phyloP scores from a whole-genome alignment of 495 filamentous ascomycete species.

The Neurospora sp. region DNA sequence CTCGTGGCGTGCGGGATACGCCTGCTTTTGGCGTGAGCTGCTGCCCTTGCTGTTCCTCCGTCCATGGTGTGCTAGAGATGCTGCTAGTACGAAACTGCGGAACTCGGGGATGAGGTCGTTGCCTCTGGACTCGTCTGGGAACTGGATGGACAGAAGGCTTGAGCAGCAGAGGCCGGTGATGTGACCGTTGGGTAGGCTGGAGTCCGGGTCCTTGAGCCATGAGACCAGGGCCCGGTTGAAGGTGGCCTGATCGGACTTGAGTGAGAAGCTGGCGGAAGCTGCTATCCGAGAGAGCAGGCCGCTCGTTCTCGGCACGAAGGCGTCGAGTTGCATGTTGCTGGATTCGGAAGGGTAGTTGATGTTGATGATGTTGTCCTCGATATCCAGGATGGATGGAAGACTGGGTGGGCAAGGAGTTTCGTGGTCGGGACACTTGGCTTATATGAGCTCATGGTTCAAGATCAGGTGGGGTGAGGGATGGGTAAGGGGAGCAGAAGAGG shows the following conservation, averaged over 20 bases:
- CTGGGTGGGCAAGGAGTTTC: neutral
- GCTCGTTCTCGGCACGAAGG: conserved; percentile 14
- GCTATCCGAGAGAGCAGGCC: conserved; percentile 20
- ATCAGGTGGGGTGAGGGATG: neutral
- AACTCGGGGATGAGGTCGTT: conserved; percentile 17
- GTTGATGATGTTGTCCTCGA: neutral
- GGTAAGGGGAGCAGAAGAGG: neutral
- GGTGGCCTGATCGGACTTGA: conserved; percentile 2
- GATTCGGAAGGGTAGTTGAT: neutral
- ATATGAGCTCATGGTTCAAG: neutral
- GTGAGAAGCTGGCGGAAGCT: conserved; percentile 11
- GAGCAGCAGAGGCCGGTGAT: conserved; percentile 23
- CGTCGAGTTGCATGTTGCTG: conserved; percentile 17
- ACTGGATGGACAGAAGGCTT: conserved; percentile 17
- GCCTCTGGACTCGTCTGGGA: conserved; percentile 9
- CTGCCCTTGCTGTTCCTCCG: conserved; percentile 7
- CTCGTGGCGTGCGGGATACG: conserved; percentile 11
- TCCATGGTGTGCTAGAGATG: conserved; percentile 15
- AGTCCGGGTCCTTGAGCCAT: conserved; percentile 19
- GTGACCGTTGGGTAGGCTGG: conserved; percentile 17
- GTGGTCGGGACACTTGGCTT: neutral
- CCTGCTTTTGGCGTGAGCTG: conserved; percentile 1
- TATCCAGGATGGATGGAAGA: neutral
- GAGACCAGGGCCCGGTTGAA: conserved; percentile 18
- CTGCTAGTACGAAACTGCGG: conserved; percentile 17